Percentiles rank a stretch among this genome's conserved stretches.
These are phyloP conservation scores for Gossypium laxum DNA, from an alignment of 441 rosid species.

Conservation along the genomic window DNA sequence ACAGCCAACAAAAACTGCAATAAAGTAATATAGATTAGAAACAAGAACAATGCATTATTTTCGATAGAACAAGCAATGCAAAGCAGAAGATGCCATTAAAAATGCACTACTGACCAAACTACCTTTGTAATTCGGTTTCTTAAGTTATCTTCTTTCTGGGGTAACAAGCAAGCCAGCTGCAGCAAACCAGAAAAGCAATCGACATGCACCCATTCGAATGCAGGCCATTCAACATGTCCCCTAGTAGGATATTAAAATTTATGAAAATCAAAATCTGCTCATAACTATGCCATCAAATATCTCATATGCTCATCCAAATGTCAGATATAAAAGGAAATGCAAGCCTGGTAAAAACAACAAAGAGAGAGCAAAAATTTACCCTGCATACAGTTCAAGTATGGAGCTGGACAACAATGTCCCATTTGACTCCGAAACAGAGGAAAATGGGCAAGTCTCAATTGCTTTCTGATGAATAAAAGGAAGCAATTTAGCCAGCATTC, in stretches of 20 bases:
- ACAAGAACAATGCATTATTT: constrained; percentile 9
- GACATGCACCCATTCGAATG: constrained; percentile 85
- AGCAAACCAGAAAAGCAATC: constrained; percentile 83
- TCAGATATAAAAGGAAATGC: constrained; percentile 7
- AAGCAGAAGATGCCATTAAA: constrained; percentile 2
- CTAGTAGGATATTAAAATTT: constrained; percentile 32
- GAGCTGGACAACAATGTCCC: constrained; percentile 41
- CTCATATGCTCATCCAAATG: background rate
- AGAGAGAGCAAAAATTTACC: constrained; percentile 30
- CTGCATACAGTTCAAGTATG: constrained; percentile 60
- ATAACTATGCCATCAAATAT: constrained; percentile 10
- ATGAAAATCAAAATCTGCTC: constrained; percentile 16
- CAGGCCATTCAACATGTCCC: constrained; percentile 71
- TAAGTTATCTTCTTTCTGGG: constrained; percentile 79
- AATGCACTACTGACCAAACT: constrained; percentile 14
- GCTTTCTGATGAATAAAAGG: constrained; percentile 67
- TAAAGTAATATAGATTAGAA: constrained; percentile 20
- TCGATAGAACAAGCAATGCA: constrained; percentile 6
- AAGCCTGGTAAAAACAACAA: constrained; percentile 12
- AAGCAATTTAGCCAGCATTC: constrained; percentile 72
- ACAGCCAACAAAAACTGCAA: constrained; percentile 79
- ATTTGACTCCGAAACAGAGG: constrained; percentile 38
- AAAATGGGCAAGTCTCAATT: constrained; percentile 70
- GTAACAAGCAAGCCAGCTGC: constrained; percentile 68
- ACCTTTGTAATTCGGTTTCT: constrained; percentile 80